Evolutionary conservation across 179 eudicot species (phyloP).

Genomic region (Carnegiea gigantea): DNA sequence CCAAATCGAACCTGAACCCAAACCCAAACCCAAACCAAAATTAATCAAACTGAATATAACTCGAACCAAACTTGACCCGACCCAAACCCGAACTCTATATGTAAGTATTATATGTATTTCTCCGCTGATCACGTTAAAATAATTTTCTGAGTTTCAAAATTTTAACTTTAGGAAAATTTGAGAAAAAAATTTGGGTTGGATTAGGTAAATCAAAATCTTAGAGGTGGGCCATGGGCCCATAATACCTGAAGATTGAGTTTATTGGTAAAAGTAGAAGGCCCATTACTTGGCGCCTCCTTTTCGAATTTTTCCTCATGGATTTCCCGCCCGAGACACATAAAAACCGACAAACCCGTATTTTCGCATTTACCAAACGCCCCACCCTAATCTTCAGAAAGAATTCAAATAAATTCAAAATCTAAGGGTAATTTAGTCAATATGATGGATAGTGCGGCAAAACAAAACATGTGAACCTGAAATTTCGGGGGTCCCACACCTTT

Average conservation of each 20-base stretch:
- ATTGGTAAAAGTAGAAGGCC: not conserved
- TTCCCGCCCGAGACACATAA: slow-evolving; percentile 29
- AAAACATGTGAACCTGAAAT: slow-evolving; percentile 22
- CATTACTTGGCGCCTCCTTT: not conserved
- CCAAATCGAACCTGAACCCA: too few species aligned
- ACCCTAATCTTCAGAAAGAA: not conserved
- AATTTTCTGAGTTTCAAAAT: too few species aligned
- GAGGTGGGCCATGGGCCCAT: slow-evolving; percentile 6
- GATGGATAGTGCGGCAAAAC: slow-evolving; percentile 30
- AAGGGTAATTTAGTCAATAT: slow-evolving; percentile 13
- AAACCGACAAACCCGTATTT: slow-evolving; percentile 20
- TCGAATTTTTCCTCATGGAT: slow-evolving; percentile 5
- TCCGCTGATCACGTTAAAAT: too few species aligned
- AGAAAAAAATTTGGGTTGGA: not conserved
- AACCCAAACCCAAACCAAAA: too few species aligned
- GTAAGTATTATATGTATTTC: too few species aligned
- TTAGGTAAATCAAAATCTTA: not conserved
- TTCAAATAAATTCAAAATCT: slow-evolving; percentile 15
- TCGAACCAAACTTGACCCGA: too few species aligned
- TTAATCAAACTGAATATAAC: too few species aligned
- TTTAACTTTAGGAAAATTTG: not conserved
- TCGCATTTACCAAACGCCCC: slow-evolving; percentile 3
- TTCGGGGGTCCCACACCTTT: slow-evolving; percentile 10
- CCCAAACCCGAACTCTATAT: too few species aligned
- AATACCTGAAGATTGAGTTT: not conserved